Evolutionary conservation across 805 yeast genomes (phyloP).

Genomic region (Metschnikowia continentalis): DNA sequence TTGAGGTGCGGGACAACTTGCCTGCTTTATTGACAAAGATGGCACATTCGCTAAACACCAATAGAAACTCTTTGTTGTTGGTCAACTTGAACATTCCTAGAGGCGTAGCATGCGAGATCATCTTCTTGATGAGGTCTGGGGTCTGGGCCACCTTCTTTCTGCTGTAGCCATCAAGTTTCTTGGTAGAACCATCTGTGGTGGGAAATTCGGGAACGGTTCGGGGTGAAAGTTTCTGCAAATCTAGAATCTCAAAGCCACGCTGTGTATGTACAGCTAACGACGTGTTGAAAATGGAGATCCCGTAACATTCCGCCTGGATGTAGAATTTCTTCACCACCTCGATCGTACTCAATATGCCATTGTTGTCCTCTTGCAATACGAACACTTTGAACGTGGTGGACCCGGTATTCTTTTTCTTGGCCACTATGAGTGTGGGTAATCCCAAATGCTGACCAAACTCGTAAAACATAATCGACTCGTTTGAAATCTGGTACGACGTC

Average conservation of each 20-base stretch:
- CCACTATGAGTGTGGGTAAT: slow-evolving; percentile 52
- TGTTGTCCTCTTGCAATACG: slow-evolving; percentile 53
- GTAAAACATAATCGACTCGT: slow-evolving; percentile 53
- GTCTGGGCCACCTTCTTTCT: slow-evolving; percentile 26
- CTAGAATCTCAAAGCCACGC: slow-evolving; percentile 62
- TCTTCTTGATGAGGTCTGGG: slow-evolving; percentile 29
- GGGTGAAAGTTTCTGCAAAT: slow-evolving; percentile 54
- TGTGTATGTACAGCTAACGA: slow-evolving; percentile 64
- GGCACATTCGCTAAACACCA: slow-evolving; percentile 70
- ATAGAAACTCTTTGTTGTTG: slow-evolving; percentile 48
- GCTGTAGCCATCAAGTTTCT: slow-evolving; percentile 30
- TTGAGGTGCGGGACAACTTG: slow-evolving; percentile 42
- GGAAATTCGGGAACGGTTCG: slow-evolving; percentile 55
- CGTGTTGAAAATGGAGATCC: slow-evolving; percentile 59
- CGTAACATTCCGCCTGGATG: slow-evolving; percentile 53
- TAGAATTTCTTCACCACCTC: slow-evolving; percentile 42
- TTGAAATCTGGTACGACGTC: slow-evolving; percentile 47
- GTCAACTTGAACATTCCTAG: slow-evolving; percentile 61
- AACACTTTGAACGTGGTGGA: slow-evolving; percentile 53
- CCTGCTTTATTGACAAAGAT: slow-evolving; percentile 60
- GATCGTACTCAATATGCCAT: slow-evolving; percentile 40
- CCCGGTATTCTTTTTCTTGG: slow-evolving; percentile 48
- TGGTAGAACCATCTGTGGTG: slow-evolving; percentile 12
- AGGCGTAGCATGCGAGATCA: slow-evolving; percentile 45
- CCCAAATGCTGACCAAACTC: slow-evolving; percentile 66